Base-by-base conservation (phyloP, 228 moss, liverwort and hornwort genomes). In the Sphagnum magellanicum region DNA sequence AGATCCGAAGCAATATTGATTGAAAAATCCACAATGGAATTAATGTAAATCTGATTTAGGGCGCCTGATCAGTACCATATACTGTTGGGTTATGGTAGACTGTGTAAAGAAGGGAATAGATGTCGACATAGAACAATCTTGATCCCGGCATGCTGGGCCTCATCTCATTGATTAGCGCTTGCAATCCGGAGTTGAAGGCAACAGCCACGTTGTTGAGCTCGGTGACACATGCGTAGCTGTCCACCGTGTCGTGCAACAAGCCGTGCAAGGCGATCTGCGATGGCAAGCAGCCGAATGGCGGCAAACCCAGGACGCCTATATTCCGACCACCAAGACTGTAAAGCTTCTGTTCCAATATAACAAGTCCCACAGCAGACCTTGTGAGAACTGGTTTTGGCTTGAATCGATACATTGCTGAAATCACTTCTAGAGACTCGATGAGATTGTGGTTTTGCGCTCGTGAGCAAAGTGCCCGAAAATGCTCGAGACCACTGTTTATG, bases 81-180 rank as follows among this genome's bases (percentile, higher is more conserved):
- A 63, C 65, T 6, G 49, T 13, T 0, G 78, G 71, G 9, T 68
- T 55, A 8, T 66, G 53, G 9, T 77, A 53, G 3, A 73, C 59
- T 7, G 71, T 68, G 50, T 46, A 5, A 0, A 80, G 13, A 9
- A 52, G 16, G n/a, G 17, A 5, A 6, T 59, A 80, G 0, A 57
- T 73, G 49, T 80, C 84, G 49, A 78, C 0, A 63, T 78, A 75
- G 0, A 81, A 0, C 48, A 81, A 70, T 50, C 75, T 72, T 0
- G 68, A 75, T 10, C 81, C 78, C 8, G 65, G 78, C 17, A 81
- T 48, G 10, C 17, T 63, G 5, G 47, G 73, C 48, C 47, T 75
- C 74, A 84, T 51, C 10, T 7, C 15, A 7, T 14, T n/a, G 6
- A 81, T 0, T 16, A 71, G 10, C n/a, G 63, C 53, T 4, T 3